phyloP scores from a whole-genome alignment of 441 rosid genomes.

The Croton setiger region DNA sequence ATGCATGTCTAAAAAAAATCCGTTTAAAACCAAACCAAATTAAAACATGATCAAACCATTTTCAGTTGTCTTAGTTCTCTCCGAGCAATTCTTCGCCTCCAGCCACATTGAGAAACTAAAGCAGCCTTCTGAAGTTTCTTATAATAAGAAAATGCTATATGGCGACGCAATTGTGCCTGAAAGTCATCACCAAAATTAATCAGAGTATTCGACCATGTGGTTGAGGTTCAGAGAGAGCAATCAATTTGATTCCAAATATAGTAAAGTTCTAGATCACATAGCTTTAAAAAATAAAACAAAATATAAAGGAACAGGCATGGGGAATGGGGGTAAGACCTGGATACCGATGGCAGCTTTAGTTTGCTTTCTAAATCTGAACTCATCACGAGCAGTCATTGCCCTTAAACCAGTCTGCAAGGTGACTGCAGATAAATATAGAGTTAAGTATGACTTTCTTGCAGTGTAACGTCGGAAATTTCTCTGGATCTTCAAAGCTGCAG shows the following conservation, averaged over 20 bases:
- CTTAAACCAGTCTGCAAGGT: conserved; percentile 88
- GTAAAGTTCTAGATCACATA: conserved; percentile 14
- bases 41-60: conserved; percentile 59
- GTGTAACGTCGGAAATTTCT: conserved; percentile 71
- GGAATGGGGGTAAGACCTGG: conserved; percentile 56
- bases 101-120: conserved; percentile 85
- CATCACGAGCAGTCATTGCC: conserved; percentile 96
- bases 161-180: conserved; percentile 79
- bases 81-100: conserved; percentile 96
- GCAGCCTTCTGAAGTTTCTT: conserved; percentile 85
- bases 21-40: conserved; percentile 13
- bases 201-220: neutral
- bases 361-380: conserved; percentile 90
- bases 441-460: conserved; percentile 64
- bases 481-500: conserved; percentile 89
- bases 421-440: conserved; percentile 56
- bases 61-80: conserved; percentile 90
- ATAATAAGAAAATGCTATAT: conserved; percentile 64
- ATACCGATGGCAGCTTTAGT: conserved; percentile 89
- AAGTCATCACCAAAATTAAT: conserved; percentile 26
- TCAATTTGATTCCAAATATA: conserved; percentile 8
- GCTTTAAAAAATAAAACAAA: conserved; percentile 17
- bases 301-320: conserved; percentile 21
- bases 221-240: conserved; percentile 2
- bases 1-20: conserved; percentile 5